Base-by-base conservation (phyloP, 192 early-diverging fungal genomes). In the Backusella tuberculispora region DNA sequence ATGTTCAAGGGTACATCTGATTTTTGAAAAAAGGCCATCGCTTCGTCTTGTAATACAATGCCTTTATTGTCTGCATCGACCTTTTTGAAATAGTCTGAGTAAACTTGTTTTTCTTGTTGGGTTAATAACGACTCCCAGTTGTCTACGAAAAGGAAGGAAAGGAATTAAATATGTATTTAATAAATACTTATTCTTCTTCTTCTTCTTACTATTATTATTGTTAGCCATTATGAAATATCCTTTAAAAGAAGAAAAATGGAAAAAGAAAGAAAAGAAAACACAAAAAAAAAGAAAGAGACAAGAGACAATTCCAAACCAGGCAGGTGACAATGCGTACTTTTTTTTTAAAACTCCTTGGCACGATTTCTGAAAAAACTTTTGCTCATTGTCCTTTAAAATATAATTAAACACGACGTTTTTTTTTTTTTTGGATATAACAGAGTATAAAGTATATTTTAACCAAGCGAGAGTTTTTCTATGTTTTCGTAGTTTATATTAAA, bases 21-120 rank as follows among this genome's bases (percentile, higher is more conserved):
- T 72, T 90, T 92, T 71, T 85, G 83, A 78, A 93, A 89, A 70
- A 93, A 92, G 1, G 85, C 85, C 68, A 92, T 91, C 8, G 92
- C 91, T 63, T 86, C 83, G 56, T 88, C 84, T 40, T 92, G 90
- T 7, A 83, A 84, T 19, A 93, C 84, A 50, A 90, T 77, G 13
- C 92, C 90, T 72, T 89, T 89, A 34, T 86, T 85, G 19, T 90
- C 84, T 7, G 76, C 80, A 71, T 95, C 93, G 4, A 90, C 90
- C 5, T 85, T 85, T 60, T 83, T 77, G 65, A 91, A 92, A 42
- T 92, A 68, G 50, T 92, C 79, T 7, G 78, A 60, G 78, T 90
- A 95, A 6, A 84, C 78, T 48, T 81, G 77, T 74, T 85, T 84
- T 78, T 95, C 93, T 60, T 86, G 85, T 21, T 60, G 53, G 10